A percentile compares a stretch with the other conserved stretches of the same genome.
phyloP scores from a whole-genome alignment of 2,329 filamentous ascomycete genomes.

The Penicillium sp. region DNA sequence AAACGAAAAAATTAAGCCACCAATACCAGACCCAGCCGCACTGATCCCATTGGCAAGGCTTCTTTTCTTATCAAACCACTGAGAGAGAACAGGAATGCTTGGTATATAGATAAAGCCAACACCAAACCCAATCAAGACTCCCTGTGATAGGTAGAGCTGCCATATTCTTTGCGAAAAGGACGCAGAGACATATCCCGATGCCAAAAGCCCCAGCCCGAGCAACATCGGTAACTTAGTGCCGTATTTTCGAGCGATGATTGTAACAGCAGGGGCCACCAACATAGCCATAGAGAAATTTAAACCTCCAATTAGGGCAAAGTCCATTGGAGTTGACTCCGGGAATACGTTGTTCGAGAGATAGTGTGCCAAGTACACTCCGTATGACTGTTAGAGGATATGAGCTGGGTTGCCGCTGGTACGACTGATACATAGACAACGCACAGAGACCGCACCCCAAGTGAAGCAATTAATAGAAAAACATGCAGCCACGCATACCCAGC shows the following conservation, averaged over 20 bases:
- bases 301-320: conserved; percentile 32
- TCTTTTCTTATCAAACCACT: conserved; percentile 30
- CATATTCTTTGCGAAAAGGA: neutral
- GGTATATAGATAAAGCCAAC: conserved; percentile 22
- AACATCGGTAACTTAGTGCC: conserved; percentile 20
- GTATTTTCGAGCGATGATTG: conserved; percentile 15
- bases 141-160: neutral
- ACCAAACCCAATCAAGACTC: conserved; percentile 16
- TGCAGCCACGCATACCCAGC: conserved; percentile 30
- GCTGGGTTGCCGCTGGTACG: neutral
- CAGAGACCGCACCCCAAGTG: conserved; percentile 30
- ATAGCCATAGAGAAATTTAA: conserved; percentile 29
- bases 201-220: neutral
- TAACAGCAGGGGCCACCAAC: conserved; percentile 27
- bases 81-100: conserved; percentile 15
- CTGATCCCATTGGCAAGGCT: conserved; percentile 32
- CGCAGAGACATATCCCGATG: neutral
- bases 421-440: conserved; percentile 1
- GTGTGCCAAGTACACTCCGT: neutral
- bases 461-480: conserved; percentile 29
- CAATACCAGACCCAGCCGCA: conserved; percentile 21
- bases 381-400: neutral
- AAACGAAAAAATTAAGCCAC: neutral
- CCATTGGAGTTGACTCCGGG: conserved; percentile 15
- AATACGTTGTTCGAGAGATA: neutral